These are phyloP conservation scores for Venustampulla echinocandica DNA, from an alignment of 495 filamentous ascomycete genomes.

Conservation along the genomic window DNA sequence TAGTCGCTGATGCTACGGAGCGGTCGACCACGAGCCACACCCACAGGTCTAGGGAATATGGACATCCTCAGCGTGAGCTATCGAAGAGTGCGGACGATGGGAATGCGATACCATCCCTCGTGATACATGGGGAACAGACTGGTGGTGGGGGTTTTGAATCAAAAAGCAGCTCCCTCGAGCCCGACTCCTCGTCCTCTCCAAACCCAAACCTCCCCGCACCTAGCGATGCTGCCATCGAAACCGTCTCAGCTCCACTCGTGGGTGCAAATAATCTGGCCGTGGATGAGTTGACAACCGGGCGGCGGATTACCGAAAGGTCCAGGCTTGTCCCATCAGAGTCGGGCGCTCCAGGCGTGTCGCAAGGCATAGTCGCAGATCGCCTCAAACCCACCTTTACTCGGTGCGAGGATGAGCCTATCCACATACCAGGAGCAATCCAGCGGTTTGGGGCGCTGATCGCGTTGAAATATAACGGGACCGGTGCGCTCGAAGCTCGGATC, in stretches of 20 bases:
- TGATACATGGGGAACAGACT: not conserved
- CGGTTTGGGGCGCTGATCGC: slow-evolving; percentile 13
- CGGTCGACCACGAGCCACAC: not conserved
- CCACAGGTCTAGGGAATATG: not conserved
- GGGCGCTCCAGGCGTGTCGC: slow-evolving; percentile 4
- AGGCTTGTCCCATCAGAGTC: not conserved
- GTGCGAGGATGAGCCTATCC: slow-evolving; percentile 12
- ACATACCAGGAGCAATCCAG: slow-evolving; percentile 19
- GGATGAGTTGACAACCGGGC: not conserved
- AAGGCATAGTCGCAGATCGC: not conserved
- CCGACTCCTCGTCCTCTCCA: slow-evolving; percentile 2
- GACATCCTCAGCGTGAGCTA: too few species aligned
- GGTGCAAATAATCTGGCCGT: not conserved
- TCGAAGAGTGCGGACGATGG: too few species aligned
- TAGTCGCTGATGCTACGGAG: not conserved
- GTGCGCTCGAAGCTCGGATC: slow-evolving; percentile 7
- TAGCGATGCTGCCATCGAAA: not conserved
- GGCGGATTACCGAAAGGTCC: slow-evolving; percentile 5
- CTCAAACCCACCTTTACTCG: not conserved
- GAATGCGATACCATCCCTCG: not conserved
- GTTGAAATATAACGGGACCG: slow-evolving; percentile 4
- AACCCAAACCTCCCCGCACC: not conserved
- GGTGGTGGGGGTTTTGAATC: not conserved
- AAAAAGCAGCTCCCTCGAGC: not conserved
- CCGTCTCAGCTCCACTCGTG: not conserved